Conservation (phyloP, 495 filamentous ascomycete genomes). For the Acidomyces sp. region DNA sequence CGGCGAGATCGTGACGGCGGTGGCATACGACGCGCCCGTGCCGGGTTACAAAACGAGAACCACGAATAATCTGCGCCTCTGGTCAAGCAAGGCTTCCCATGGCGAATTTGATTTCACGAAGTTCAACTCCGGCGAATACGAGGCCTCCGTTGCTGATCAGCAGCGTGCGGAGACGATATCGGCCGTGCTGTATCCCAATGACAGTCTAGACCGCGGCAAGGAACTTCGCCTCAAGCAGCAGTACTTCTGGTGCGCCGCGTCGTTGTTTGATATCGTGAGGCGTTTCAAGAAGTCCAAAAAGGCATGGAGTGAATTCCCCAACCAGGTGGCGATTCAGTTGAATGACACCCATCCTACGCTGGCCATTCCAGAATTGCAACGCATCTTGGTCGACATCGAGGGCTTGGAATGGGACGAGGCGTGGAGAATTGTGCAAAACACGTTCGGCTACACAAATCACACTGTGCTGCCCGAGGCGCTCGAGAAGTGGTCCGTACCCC, state of each 20-base stretch:
- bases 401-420: constrained; percentile 87
- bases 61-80: constrained; percentile 90
- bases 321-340: constrained; percentile 91
- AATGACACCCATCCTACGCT: constrained; percentile 97
- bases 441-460: constrained; percentile 95
- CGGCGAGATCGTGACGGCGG: constrained; percentile 82
- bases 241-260: constrained; percentile 99
- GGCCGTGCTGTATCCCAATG: constrained; percentile 93
- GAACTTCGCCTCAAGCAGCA: constrained; percentile 97
- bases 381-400: constrained; percentile 81
- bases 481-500: constrained; percentile 94
- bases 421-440: constrained; percentile 56
- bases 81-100: constrained; percentile 92
- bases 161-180: constrained; percentile 96
- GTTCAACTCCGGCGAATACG: constrained; percentile 97
- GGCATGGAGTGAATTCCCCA: constrained; percentile 81
- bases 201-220: constrained; percentile 91
- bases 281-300: constrained; percentile 95
- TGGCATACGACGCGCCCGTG: constrained; percentile 91
- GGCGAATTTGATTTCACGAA: constrained; percentile 99
- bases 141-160: constrained; percentile 90
- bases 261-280: constrained; percentile 86
- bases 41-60: constrained; percentile 81
- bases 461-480: constrained; percentile 93
- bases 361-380: constrained; percentile 86